Base-by-base conservation (phyloP, 495 filamentous ascomycete genomes). In the Tuber microsphaerosporum region DNA sequence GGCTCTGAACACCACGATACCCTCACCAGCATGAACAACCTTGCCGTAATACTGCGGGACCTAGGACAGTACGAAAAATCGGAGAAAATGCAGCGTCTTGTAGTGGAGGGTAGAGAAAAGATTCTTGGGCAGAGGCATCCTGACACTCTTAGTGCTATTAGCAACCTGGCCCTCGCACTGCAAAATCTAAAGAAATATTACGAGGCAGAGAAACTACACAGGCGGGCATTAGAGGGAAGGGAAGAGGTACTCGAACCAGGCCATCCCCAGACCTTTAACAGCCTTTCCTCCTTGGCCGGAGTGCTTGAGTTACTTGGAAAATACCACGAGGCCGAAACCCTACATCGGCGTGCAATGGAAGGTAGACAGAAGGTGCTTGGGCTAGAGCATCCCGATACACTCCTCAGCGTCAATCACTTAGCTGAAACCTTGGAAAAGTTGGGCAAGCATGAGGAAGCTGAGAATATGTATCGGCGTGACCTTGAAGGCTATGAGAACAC, bases 61-160 rank as follows among this genome's bases (percentile, higher is more conserved):
- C 77, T 82, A 37, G 83, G 83, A 3, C 79, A 84, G 31, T 84
- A 83, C 73, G 65, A 82, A 61, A 83, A 86, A 44, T 84, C 85
- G 0, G 84, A 85, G 51, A 17, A 44, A 34, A 61, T 83, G 17
- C 73, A 81, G 39, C 68, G 77, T 2, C 37, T 74, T 61, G 77
- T 74, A 8, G 37, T 82, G 17, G 70, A 80, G 19, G 73, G 68
- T 12, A 79, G 79, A 71, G 81, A 80, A 42, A 77, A 80, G 75
- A 73, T 78, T 61, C 77, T 83, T 16, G 84, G 82, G 45, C 72
- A 74, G 42, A 78, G 80, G 46, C 82, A 84, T 72, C 81, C 83
- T 44, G 76, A 83, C 34, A 84, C 81, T 17, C 79, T 85, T 46
- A 76, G 0, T 2, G 83, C 45, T 76, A 80, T 81, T 74, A 80